Base-by-base conservation (phyloP, 2,329 filamentous ascomycete species). In the Hymenotorrendiella dingleyae region DNA sequence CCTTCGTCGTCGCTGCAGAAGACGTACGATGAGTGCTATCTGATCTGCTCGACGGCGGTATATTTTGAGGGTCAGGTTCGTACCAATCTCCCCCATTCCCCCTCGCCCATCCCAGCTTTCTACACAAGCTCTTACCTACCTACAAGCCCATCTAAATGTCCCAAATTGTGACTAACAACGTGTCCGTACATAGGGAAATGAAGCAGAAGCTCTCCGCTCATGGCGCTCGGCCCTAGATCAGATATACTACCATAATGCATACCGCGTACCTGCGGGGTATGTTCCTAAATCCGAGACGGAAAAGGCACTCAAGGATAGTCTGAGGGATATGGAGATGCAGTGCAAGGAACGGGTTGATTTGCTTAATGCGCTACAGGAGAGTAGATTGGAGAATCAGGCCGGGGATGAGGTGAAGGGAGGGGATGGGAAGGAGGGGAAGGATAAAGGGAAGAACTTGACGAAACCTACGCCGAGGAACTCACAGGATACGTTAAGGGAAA, bases 21-120 rank as follows among this genome's bases (percentile, higher is more conserved):
- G 76, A 94, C 89, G 43, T 97, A 97, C 68, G 91, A 97, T 69
- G 89, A 97, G 65, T 90, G 86, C 65, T 96, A 95, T 67, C 69
- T 96, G 56, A 89, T 84, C 61, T 96, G 90, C 67, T 96, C 90
- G 11, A 97, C 90, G 2, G 91, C 91, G 28, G 86, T 95, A 40
- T 96, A 95, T 68, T 96, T 95, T 64, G 93, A 98, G 69, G 80
- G 84, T 62, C 84, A 94, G 78, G 89, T 94, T 67, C 52, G 65
- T 57, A 23, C 7, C 24, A 9, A 9, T 28, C 16, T 19, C 12
- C 10, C 10, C 16, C 21, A 23, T 19, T 22, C 29, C 19, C 28
- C 40, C 27, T 29, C 27, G 6, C 35, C 16, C 10, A 16, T 37
- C 21, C 3, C 19, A 16, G 19, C 32, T 12, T 34, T 20, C 4